A percentile compares a stretch with the other conserved stretches of the same genome.
phyloP scores from a whole-genome alignment of 192 early-diverging fungal species.

The Fimicolochytrium jonesii region DNA sequence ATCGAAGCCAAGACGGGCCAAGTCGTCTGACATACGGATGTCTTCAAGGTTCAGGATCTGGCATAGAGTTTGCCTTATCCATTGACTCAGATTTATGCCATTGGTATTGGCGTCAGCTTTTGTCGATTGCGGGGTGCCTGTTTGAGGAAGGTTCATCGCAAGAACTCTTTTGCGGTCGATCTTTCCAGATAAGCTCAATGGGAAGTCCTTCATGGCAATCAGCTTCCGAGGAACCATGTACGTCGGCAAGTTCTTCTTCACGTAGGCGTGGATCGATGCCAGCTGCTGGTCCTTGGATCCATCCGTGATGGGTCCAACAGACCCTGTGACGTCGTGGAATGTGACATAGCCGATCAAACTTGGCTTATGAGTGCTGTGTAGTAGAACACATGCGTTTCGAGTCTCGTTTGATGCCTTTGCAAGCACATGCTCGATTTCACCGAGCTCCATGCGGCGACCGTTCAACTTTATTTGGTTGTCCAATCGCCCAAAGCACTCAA shows the following conservation, averaged over 20 bases:
- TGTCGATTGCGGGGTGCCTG: too few species aligned
- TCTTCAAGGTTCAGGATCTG: background rate
- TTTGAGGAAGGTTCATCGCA: too few species aligned
- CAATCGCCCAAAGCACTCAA: constrained; percentile 17
- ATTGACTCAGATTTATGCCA: constrained; percentile 7
- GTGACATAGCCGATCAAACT: background rate
- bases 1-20: background rate
- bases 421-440: constrained; percentile 19
- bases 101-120: background rate
- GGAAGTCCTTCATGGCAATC: background rate
- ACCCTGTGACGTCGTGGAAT: background rate
- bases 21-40: too few species aligned
- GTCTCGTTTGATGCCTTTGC: background rate
- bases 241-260: background rate
- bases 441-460: constrained; percentile 27
- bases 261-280: background rate
- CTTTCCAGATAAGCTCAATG: constrained; percentile 1
- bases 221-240: constrained; percentile 12
- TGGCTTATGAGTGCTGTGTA: background rate
- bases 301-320: background rate
- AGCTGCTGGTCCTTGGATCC: background rate
- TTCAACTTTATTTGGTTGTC: constrained; percentile 25
- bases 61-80: background rate
- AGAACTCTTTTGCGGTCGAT: constrained; percentile 15
- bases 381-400: background rate